Conservation (phyloP, 257 asterid species). For the Rubia yunnanensis region DNA sequence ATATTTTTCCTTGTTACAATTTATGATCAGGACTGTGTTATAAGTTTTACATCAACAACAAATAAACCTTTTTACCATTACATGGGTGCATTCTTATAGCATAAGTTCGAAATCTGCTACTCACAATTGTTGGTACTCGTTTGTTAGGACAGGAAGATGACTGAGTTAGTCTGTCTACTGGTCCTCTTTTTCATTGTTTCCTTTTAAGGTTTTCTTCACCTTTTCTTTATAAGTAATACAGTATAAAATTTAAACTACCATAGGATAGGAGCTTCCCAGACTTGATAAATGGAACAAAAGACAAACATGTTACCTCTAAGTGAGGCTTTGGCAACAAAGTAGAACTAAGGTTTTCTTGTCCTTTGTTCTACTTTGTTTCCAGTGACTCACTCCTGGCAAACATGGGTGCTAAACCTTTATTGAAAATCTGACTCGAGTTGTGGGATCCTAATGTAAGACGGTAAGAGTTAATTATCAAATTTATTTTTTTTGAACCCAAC, state of each 20-base stretch:
- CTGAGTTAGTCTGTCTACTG: background rate
- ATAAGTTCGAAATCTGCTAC: background rate
- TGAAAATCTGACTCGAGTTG: background rate
- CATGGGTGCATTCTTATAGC: background rate
- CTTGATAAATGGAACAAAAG: background rate
- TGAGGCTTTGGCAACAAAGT: background rate
- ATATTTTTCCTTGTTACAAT: background rate
- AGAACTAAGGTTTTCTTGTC: background rate
- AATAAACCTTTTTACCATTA: background rate
- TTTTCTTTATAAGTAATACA: background rate
- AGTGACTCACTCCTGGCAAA: no score
- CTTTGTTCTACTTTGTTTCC: no score
- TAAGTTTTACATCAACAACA: background rate
- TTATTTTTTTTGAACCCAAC: no score
- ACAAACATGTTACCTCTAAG: no score
- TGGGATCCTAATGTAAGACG: no score
- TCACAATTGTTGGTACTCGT: background rate
- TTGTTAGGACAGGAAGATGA: background rate
- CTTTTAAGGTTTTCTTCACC: background rate
- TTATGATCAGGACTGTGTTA: background rate
- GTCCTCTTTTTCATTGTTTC: background rate
- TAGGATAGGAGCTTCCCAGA: no score
- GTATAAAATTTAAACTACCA: no score
- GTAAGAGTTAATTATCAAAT: no score
- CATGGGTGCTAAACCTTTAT: background rate